phyloP scores from a whole-genome alignment of 768 basidiomycete species.

The Pleurotus salmoneostramineus region DNA sequence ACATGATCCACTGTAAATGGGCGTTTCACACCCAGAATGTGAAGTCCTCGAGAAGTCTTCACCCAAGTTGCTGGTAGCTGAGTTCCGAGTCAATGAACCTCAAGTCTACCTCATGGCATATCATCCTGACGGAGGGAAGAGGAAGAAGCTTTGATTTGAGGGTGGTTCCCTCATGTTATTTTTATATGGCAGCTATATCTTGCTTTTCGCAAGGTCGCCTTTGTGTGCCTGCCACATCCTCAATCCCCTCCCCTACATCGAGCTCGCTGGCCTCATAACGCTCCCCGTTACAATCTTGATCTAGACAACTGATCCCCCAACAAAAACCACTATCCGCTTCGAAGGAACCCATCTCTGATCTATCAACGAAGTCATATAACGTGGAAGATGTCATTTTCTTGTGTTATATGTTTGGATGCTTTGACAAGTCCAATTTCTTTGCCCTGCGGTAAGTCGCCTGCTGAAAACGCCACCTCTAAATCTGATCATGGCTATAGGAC shows the following conservation, averaged over 20 bases:
- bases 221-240: background rate
- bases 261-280: background rate
- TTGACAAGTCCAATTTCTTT: constrained; percentile 7
- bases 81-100: constrained; percentile 7
- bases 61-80: background rate
- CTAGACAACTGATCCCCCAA: too few species aligned
- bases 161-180: constrained; percentile 1
- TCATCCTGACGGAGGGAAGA: background rate
- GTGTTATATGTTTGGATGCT: constrained; percentile 8
- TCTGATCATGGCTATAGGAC: background rate
- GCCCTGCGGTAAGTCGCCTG: constrained; percentile 5
- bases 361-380: background rate
- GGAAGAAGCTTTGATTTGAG: background rate
- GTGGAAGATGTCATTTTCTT: background rate
- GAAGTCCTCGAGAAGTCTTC: background rate
- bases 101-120: constrained; percentile 1
- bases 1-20: background rate
- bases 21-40: background rate
- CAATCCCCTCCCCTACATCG: background rate
- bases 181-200: constrained; percentile 1
- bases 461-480: background rate
- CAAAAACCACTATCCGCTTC: too few species aligned
- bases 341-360: too few species aligned
- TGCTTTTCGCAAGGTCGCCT: background rate
- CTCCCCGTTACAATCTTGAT: too few species aligned